Conservation (phyloP, 2,329 filamentous ascomycete genomes). For the Exophiala oligosperma region DNA sequence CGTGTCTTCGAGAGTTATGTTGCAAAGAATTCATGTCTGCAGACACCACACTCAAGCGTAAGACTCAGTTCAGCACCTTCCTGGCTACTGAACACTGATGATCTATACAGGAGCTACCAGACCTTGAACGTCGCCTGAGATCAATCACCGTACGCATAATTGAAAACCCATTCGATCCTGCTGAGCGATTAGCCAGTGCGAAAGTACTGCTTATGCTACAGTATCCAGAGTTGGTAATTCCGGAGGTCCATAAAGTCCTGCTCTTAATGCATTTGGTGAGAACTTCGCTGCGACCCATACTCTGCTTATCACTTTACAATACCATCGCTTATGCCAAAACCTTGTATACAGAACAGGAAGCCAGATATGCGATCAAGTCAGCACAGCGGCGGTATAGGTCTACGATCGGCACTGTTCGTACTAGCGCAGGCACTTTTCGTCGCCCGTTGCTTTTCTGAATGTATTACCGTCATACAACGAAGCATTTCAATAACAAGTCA, state of each 20-base stretch:
- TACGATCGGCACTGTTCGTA: too few relatives aligned
- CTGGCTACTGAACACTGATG: background rate
- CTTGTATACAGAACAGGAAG: too few relatives aligned
- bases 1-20: background rate
- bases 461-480: background rate
- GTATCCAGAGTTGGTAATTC: conserved; percentile 1
- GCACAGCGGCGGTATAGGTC: too few relatives aligned
- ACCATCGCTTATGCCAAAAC: too few relatives aligned
- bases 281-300: background rate
- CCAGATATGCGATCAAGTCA: too few relatives aligned
- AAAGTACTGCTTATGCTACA: background rate
- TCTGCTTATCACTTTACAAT: background rate
- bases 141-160: background rate
- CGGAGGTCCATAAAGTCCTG: background rate
- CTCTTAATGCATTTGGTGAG: background rate
- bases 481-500: background rate
- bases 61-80: background rate
- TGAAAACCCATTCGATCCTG: background rate
- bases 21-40: background rate
- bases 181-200: background rate
- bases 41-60: background rate
- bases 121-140: background rate
- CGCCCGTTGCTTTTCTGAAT: background rate
- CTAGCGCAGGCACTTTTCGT: too few relatives aligned
- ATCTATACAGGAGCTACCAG: background rate